phyloP scores from a whole-genome alignment of 2,329 filamentous ascomycete genomes.

The Seiridium cupressi region DNA sequence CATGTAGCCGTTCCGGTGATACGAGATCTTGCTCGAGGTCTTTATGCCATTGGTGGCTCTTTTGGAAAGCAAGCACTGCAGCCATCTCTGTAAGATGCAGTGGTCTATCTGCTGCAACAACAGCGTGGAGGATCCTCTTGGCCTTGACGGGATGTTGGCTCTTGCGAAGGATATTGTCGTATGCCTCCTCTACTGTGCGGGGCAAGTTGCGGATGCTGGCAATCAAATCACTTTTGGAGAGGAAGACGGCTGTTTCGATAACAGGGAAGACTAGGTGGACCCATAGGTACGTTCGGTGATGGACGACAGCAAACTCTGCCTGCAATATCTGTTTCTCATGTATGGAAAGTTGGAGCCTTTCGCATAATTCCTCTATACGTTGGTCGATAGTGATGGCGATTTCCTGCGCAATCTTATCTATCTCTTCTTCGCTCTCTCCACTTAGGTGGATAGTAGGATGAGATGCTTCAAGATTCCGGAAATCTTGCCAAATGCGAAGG shows the following conservation, averaged over 20 bases:
- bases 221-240: conserved; percentile 8
- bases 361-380: conserved; percentile 14
- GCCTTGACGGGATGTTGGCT: conserved; percentile 22
- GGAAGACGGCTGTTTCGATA: conserved; percentile 14
- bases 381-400: conserved; percentile 26
- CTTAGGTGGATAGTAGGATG: conserved; percentile 27
- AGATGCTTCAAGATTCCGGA: conserved; percentile 15
- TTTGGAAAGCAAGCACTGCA: conserved; percentile 20
- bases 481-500: conserved; percentile 19
- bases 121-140: conserved; percentile 30
- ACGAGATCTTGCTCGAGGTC: conserved; percentile 43
- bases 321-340: conserved; percentile 8
- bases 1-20: neutral
- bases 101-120: conserved; percentile 30
- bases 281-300: conserved; percentile 24
- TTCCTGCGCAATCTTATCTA: conserved; percentile 25
- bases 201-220: conserved; percentile 18
- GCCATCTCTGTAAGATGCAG: conserved; percentile 31
- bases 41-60: conserved; percentile 25
- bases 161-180: conserved; percentile 31
- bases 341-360: neutral
- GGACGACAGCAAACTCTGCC: conserved; percentile 11
- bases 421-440: conserved; percentile 25
- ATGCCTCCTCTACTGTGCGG: conserved; percentile 26
- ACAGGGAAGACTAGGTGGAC: conserved; percentile 17